Evolutionary conservation across 257 asterid genomes (phyloP).

Genomic region (Echium plantagineum): DNA sequence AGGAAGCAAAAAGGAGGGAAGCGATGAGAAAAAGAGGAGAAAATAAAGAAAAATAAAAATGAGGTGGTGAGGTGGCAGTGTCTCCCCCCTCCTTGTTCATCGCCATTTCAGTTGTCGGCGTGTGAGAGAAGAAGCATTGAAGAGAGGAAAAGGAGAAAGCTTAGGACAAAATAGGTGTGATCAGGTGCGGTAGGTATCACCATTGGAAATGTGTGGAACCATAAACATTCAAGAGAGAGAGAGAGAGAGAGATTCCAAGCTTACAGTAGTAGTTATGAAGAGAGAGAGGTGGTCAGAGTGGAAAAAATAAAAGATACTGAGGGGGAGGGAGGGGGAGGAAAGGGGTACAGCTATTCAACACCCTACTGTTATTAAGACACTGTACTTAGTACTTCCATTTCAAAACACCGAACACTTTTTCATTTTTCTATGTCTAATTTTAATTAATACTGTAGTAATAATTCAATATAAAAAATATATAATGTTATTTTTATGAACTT

Average conservation of each 20-base stretch:
- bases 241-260: conserved; percentile 42
- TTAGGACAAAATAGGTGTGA: conserved; percentile 10
- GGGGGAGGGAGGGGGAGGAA: too few species aligned
- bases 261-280: conserved; percentile 20
- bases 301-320: not conserved
- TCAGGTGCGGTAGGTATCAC: conserved; percentile 28
- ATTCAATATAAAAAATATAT: too few species aligned
- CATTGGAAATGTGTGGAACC: conserved; percentile 32
- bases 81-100: not conserved
- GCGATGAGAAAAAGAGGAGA: conserved; percentile 9
- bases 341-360: too few species aligned
- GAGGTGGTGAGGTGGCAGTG: conserved; percentile 6
- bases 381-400: too few species aligned
- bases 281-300: conserved; percentile 16
- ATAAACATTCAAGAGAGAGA: conserved; percentile 14
- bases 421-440: too few species aligned
- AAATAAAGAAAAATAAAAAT: conserved; percentile 9
- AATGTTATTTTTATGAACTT: too few species aligned
- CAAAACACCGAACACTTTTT: too few species aligned
- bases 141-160: conserved; percentile 7
- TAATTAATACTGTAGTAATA: too few species aligned
- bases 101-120: not conserved
- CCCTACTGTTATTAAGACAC: too few species aligned
- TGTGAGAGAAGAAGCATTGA: conserved; percentile 3
- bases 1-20: conserved; percentile 14